Conservation (phyloP, 306 rosid genomes). For the Phaseolus lunatus region DNA sequence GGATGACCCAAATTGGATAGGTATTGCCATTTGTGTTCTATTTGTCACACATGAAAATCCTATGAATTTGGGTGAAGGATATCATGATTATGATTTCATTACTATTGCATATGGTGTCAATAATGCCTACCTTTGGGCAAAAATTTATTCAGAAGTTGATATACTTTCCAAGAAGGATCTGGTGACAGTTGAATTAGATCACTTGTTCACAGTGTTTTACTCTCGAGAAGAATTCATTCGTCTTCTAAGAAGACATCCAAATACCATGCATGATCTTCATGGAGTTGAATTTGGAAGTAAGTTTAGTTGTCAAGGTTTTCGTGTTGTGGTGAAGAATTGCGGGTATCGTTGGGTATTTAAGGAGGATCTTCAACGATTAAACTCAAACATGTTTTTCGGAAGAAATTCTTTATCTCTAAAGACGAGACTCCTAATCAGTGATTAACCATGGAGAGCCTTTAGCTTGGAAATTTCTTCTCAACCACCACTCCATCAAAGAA, state of each 20-base stretch:
- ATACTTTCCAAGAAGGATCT: neutral
- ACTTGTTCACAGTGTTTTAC: neutral
- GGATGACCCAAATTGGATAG: slow-evolving; percentile 7
- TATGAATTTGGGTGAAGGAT: neutral
- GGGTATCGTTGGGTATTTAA: slow-evolving; percentile 31
- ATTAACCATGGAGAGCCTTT: neutral
- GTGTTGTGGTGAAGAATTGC: neutral
- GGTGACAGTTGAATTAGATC: neutral
- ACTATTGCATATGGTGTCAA: neutral
- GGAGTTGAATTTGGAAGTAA: neutral
- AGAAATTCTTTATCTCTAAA: neutral
- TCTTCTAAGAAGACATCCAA: neutral
- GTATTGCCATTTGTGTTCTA: too few relatives aligned
- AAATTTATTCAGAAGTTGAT: too few relatives aligned
- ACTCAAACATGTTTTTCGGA: neutral
- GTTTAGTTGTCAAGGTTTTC: neutral
- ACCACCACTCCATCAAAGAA: neutral
- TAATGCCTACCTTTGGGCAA: too few relatives aligned
- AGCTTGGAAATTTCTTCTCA: neutral
- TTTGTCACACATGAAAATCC: neutral
- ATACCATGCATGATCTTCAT: too few relatives aligned
- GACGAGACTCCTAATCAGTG: neutral
- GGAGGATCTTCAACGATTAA: neutral
- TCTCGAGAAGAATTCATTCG: neutral
- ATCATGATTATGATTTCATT: too few relatives aligned